Base-by-base conservation (phyloP, 805 yeast genomes). In the Tanozyma kutaoensis region DNA sequence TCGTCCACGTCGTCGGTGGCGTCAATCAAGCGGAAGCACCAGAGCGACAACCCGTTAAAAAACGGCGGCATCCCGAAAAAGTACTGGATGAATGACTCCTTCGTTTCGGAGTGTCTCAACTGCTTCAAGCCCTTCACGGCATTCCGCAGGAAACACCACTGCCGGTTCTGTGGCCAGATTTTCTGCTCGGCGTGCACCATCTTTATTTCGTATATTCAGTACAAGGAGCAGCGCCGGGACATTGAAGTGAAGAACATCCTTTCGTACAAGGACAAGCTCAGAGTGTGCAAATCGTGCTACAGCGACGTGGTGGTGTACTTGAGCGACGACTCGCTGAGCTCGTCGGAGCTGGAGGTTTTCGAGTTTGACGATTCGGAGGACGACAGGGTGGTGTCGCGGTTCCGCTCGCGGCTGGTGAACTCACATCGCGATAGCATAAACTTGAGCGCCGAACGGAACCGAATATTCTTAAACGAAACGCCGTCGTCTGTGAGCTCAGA, bases 61-160 rank as follows among this genome's bases (percentile, higher is more conserved):
- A 50, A 44, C 23, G 67, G 67, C 22, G 73, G 77, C 2, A 61
- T 76, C 4, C 73, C 78, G 2, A 68, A 69, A 32, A 88, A 84
- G 44, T 88, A 84, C 47, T 88, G 98, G 98, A 76, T 88, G 82
- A 84, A 86, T 42, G 96, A 88, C 54, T 80, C 88, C 23, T 80
- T 84, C 32, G 94, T 93, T 0, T 69, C 76, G 7, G 91, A 84
- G 35, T 88, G 98, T 43, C 72, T 84, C 31, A 65, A 76, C 11
- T 88, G 97, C 49, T 81, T 78, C 30, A 66, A 73, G 29, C 69
- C 72, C 3, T 88, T 88, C 45, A 70, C 79, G 1, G 78, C 96
- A 0, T 86, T 85, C 52, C 58, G 95, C 46, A 62, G 98, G 38
- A 79, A 81, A 37, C 98, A 88, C 46, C 98, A 88, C 50, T 88